Percentiles rank a stretch among this genome's conserved stretches.
Evolutionary conservation across 768 basidiomycete genomes (phyloP).

Genomic region (Dacryopinax spathularia): DNA sequence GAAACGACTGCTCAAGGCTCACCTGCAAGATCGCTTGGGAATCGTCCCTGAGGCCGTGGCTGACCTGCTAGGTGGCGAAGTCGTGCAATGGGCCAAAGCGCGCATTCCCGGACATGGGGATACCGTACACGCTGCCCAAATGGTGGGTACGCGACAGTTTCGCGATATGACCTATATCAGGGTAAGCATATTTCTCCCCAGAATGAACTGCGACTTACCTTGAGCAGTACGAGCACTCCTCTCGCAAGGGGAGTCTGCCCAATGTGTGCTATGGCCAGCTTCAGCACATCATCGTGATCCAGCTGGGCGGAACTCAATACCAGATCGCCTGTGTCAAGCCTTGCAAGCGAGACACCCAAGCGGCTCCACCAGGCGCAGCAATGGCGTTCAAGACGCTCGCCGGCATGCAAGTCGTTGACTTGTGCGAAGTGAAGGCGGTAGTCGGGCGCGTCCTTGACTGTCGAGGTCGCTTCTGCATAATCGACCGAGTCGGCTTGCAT

Average conservation of each 20-base stretch:
- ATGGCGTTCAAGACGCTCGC: neutral
- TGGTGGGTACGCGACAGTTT: neutral
- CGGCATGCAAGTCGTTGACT: neutral
- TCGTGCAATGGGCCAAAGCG: neutral
- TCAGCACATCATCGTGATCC: neutral
- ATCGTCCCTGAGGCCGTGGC: neutral
- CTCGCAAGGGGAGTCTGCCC: too few species aligned
- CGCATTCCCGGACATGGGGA: neutral
- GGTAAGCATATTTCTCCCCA: neutral
- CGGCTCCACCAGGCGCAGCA: neutral
- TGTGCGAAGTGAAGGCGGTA: too few species aligned
- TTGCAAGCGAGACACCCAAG: neutral
- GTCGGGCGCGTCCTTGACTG: too few species aligned
- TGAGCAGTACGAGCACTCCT: neutral
- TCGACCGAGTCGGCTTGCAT: too few species aligned
- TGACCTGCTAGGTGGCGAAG: neutral
- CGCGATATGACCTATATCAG: neutral
- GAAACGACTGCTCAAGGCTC: neutral
- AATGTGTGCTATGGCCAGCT: neutral
- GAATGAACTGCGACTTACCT: neutral
- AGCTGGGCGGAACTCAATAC: neutral
- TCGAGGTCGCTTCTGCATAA: too few species aligned
- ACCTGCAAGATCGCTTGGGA: neutral
- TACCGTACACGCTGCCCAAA: neutral
- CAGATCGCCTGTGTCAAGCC: neutral